A percentile compares a stretch with the other conserved stretches of the same genome.
Evolutionary conservation across 805 yeast genomes (phyloP).

Genomic region (Sporopachydermia lactativora): DNA sequence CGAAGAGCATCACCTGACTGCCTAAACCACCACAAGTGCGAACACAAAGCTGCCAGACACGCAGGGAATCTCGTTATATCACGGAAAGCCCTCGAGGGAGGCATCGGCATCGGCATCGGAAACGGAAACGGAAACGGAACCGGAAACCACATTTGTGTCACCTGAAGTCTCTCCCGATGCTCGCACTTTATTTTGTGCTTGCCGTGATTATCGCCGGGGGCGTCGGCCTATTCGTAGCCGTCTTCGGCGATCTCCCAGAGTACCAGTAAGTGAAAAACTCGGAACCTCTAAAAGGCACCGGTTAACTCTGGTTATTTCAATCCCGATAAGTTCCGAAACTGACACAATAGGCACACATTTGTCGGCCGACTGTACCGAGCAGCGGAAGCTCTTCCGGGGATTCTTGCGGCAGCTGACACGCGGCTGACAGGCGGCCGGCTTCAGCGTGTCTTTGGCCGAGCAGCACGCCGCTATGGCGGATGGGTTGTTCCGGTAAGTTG

Average conservation of each 20-base stretch:
- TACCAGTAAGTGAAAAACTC: constrained; percentile 12
- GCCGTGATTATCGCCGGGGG: too few relatives aligned
- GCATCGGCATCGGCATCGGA: not conserved
- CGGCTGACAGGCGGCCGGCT: too few relatives aligned
- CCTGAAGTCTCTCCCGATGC: not conserved
- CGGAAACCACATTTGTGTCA: not conserved
- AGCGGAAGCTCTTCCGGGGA: not conserved
- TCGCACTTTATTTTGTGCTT: too few relatives aligned
- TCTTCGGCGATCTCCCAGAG: constrained; percentile 22
- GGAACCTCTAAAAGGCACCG: not conserved
- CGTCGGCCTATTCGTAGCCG: constrained; percentile 15
- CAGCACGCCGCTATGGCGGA: too few relatives aligned
- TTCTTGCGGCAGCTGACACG: too few relatives aligned
- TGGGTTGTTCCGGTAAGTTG: not conserved
- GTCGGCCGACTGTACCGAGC: not conserved
- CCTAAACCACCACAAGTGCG: not conserved
- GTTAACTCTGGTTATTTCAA: not conserved
- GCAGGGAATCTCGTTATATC: not conserved
- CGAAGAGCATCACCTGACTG: not conserved
- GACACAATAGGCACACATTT: not conserved
- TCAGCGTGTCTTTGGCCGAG: too few relatives aligned
- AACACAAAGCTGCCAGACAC: not conserved
- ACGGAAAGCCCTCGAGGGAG: not conserved
- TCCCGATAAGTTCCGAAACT: not conserved
- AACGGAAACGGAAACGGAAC: not conserved